Percentiles rank a stretch among this genome's conserved stretches.
These are phyloP conservation scores for Fusarium citri DNA, from an alignment of 2,329 filamentous ascomycete genomes.

Conservation along the genomic window DNA sequence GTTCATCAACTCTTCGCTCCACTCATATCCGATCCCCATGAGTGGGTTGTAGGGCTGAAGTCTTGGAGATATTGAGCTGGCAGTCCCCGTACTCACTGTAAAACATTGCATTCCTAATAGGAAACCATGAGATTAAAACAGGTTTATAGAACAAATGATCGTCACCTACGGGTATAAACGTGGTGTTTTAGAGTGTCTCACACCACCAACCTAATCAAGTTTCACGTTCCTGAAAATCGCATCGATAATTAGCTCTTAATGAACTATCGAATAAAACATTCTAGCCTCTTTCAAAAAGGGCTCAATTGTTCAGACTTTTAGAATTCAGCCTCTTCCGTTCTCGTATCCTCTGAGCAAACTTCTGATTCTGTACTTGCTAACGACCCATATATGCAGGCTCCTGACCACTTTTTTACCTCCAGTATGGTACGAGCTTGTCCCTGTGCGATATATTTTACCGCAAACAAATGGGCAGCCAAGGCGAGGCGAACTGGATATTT, in stretches of 20 bases:
- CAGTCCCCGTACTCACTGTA: not conserved
- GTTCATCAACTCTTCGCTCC: conserved; percentile 10
- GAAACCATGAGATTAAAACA: not conserved
- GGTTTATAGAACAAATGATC: not conserved
- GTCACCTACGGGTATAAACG: not conserved
- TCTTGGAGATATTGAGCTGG: not conserved
- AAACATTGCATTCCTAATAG: conserved; percentile 3
- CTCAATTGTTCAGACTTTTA: not conserved
- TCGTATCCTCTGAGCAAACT: not conserved
- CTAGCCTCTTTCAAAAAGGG: not conserved
- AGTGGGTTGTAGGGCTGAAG: conserved; percentile 37
- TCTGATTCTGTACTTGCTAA: conserved; percentile 1
- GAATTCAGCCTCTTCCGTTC: conserved; percentile 22
- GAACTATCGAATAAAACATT: not conserved
- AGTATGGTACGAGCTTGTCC: not conserved
- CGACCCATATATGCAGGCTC: not conserved
- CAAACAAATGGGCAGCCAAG: not conserved
- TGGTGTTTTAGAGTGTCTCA: conserved; percentile 2
- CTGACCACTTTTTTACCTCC: conserved; percentile 6
- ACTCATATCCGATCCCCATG: conserved; percentile 1
- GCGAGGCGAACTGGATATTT: not conserved
- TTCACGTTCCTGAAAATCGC: conserved; percentile 3
- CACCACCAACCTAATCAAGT: not conserved
- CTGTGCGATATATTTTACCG: not conserved
- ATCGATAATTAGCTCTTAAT: not conserved